These are phyloP conservation scores for Boechera stricta DNA, from an alignment of 345 rosid genomes.

Conservation along the genomic window DNA sequence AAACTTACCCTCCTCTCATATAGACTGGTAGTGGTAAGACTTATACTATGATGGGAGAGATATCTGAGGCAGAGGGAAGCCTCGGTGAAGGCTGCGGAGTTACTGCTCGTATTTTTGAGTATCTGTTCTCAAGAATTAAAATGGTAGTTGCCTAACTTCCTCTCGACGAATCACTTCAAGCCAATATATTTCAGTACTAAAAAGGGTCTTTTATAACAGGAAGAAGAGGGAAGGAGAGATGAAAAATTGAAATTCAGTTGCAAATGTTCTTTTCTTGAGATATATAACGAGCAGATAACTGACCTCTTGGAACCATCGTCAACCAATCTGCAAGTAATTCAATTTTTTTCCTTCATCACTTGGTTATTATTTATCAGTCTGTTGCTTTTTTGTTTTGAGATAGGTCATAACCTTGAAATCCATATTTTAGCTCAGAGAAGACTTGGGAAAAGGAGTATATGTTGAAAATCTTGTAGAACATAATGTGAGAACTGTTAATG, in stretches of 20 bases:
- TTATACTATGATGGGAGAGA: constrained; percentile 93
- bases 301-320: constrained; percentile 92
- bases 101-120: constrained; percentile 86
- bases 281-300: constrained; percentile 93
- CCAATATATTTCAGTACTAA: constrained; percentile 5
- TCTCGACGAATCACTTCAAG: background rate
- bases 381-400: constrained; percentile 13
- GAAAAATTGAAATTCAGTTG: constrained; percentile 81
- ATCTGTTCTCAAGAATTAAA: constrained; percentile 77
- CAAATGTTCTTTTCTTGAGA: constrained; percentile 92
- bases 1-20: constrained; percentile 39
- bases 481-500: constrained; percentile 68
- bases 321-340: constrained; percentile 79
- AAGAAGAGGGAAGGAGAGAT: constrained; percentile 77
- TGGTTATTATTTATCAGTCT: constrained; percentile 5
- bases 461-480: constrained; percentile 88
- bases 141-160: constrained; percentile 48
- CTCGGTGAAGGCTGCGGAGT: constrained; percentile 76
- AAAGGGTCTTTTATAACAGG: constrained; percentile 50
- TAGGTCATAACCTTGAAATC: constrained; percentile 44
- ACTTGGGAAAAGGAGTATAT: constrained; percentile 79
- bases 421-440: constrained; percentile 89
- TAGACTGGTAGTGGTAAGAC: constrained; percentile 99
- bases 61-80: constrained; percentile 57
- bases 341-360: constrained; percentile 29